phyloP scores from a whole-genome alignment of 75 land plant species.

The Pinus tabuliformis region DNA sequence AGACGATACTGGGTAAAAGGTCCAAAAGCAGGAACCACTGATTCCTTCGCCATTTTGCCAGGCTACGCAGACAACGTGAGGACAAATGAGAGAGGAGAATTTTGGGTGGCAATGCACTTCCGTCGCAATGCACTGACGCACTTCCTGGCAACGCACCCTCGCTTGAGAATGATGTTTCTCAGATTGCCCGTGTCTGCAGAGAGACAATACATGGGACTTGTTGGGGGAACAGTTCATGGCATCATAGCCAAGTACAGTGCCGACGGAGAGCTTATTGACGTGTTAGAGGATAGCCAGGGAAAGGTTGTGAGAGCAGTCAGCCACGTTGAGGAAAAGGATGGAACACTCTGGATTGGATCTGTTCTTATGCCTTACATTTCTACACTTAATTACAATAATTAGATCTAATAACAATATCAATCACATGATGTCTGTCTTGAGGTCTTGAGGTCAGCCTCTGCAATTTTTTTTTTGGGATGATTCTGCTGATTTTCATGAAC shows the following conservation, averaged over 20 bases:
- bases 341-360: slow-evolving; percentile 23
- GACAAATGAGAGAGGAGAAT: slow-evolving; percentile 44
- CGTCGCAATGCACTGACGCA: slow-evolving; percentile 23
- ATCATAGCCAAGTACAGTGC: slow-evolving; percentile 24
- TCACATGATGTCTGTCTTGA: too few species aligned
- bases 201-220: slow-evolving; percentile 19
- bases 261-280: slow-evolving; percentile 14
- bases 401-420: too few species aligned
- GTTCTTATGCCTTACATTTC: slow-evolving; percentile 22
- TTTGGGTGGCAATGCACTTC: slow-evolving; percentile 73
- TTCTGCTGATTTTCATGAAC: too few species aligned
- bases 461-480: too few species aligned
- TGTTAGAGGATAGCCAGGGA: slow-evolving; percentile 19
- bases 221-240: neutral
- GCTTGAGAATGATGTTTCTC: slow-evolving; percentile 40
- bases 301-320: slow-evolving; percentile 18
- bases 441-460: too few species aligned
- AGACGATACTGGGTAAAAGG: slow-evolving; percentile 52
- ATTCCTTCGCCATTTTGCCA: slow-evolving; percentile 40
- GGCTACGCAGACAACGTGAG: slow-evolving; percentile 68
- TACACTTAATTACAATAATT: neutral
- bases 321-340: slow-evolving; percentile 25
- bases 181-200: slow-evolving; percentile 54
- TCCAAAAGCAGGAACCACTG: slow-evolving; percentile 33
- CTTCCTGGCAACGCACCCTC: slow-evolving; percentile 18